A percentile compares a stretch with the other conserved stretches of the same genome.
Conservation (phyloP, 2,329 filamentous ascomycete genomes). For the Colletotrichum sublineola region DNA sequence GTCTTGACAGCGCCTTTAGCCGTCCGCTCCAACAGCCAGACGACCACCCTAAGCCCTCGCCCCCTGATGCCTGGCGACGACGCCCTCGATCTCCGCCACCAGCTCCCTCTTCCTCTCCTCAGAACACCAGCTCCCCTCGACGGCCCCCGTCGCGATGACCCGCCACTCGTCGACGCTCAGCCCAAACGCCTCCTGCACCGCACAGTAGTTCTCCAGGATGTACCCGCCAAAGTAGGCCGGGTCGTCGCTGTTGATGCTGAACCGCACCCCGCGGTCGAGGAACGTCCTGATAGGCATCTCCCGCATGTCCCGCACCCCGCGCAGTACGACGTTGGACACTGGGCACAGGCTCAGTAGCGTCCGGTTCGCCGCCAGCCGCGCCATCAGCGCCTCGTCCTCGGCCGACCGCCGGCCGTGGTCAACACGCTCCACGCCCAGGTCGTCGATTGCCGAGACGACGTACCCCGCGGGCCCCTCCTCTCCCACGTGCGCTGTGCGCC, state of each 20-base stretch:
- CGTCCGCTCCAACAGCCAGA: neutral
- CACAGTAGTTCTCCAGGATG: conserved; percentile 80
- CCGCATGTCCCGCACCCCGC: conserved; percentile 42
- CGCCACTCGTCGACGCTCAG: conserved; percentile 76
- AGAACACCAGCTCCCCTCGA: conserved; percentile 75
- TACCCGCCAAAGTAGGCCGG: conserved; percentile 83
- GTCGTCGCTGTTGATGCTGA: conserved; percentile 82
- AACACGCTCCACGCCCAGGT: conserved; percentile 74
- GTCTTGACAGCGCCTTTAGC: neutral
- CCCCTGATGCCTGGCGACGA: conserved; percentile 24
- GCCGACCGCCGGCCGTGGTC: conserved; percentile 80
- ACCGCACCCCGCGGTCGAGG: conserved; percentile 73
- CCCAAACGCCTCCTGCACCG: conserved; percentile 78
- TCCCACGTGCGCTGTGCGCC: conserved; percentile 79
- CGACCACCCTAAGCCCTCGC: neutral
- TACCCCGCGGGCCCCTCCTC: conserved; percentile 80
- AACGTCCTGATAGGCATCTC: conserved; percentile 71
- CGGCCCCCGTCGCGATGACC: conserved; percentile 70
- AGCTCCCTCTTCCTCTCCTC: conserved; percentile 73
- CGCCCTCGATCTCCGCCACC: conserved; percentile 58
- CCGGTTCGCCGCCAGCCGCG: conserved; percentile 67
- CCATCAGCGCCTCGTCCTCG: conserved; percentile 70
- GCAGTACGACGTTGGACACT: conserved; percentile 51
- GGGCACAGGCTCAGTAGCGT: conserved; percentile 58
- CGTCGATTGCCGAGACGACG: conserved; percentile 73